Evolutionary conservation across 73 alveolate genomes (phyloP), one percentile per base, ranked within the genome.

Genomic region (Symbiodinium pilosum): DNA sequence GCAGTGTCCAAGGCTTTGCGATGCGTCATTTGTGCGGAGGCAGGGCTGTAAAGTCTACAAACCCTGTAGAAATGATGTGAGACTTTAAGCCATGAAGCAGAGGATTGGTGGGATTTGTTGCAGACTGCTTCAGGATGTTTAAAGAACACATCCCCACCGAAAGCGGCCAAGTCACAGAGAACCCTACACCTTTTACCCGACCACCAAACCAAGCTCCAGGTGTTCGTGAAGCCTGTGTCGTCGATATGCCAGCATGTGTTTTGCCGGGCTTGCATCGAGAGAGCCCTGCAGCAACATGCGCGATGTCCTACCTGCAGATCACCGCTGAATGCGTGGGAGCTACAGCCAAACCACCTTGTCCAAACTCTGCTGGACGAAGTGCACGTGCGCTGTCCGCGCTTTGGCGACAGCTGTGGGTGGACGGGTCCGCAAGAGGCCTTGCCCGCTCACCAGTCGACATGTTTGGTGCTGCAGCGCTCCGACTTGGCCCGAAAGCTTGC

Each of bases 271-370:
- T 77, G 87, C 47, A 39, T 77, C 47, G 87, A 77, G 47, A n/a
- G 32, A 7, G 87, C 87, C 20, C 26, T 77, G n/a, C 34, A 32
- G 87, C 43, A n/a, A 2, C 18, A 39, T n/a, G 87, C 43, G 36
- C 87, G 47, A 28, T 77, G 87, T 39, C 87, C 87, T 21, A 77
- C 52, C n/a, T 77, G 87, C 87, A 77, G 87, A 77, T 34, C 87
- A 16, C 87, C 87, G 0, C 24, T 77, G 87, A 38, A 34, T 28
- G 43, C 87, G 28, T 77, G 52, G 47, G 87, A 77, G 52, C 11
- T 77, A 51, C 14, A 77, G 8, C 87, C 87, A 21, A 34, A 77
- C 52, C 47, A 12, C 34, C 7, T 77, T 21, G 87, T 77, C 18
- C 87, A 39, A 51, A 77, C 52, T n/a, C n/a, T 77, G 87, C 87